Evolutionary conservation across 768 basidiomycete species (phyloP).

Genomic region (Boletus coccyginus): DNA sequence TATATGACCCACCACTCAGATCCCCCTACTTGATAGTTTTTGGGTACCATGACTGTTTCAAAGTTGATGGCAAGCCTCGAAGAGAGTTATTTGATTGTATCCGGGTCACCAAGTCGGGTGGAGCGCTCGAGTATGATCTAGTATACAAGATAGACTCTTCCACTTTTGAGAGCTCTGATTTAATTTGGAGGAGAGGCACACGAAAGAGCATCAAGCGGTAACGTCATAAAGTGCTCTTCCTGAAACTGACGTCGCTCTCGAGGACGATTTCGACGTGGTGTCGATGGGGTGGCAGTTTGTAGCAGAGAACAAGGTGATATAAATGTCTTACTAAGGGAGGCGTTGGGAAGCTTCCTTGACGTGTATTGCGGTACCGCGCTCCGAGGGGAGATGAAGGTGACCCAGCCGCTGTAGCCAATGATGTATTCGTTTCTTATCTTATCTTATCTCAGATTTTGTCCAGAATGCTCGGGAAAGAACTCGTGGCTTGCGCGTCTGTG

Average conservation of each 20-base stretch:
- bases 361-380: constrained; percentile 51
- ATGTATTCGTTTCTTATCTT: constrained; percentile 7
- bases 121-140: no score
- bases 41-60: neutral
- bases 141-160: no score
- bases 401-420: no score
- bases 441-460: constrained; percentile 15
- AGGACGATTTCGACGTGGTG: neutral
- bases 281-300: constrained; percentile 41
- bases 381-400: constrained; percentile 19
- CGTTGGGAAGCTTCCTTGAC: constrained; percentile 54
- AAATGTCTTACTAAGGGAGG: constrained; percentile 57
- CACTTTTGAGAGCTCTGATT: no score
- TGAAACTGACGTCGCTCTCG: neutral
- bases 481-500: constrained; percentile 16
- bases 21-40: no score
- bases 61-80: neutral
- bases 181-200: no score
- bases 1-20: no score
- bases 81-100: neutral
- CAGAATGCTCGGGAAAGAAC: neutral
- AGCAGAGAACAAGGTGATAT: constrained; percentile 53
- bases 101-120: no score
- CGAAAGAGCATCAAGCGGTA: no score
- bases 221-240: no score